Evolutionary conservation across 2,329 filamentous ascomycete genomes (phyloP).

Genomic region (Dendryphion nanum): DNA sequence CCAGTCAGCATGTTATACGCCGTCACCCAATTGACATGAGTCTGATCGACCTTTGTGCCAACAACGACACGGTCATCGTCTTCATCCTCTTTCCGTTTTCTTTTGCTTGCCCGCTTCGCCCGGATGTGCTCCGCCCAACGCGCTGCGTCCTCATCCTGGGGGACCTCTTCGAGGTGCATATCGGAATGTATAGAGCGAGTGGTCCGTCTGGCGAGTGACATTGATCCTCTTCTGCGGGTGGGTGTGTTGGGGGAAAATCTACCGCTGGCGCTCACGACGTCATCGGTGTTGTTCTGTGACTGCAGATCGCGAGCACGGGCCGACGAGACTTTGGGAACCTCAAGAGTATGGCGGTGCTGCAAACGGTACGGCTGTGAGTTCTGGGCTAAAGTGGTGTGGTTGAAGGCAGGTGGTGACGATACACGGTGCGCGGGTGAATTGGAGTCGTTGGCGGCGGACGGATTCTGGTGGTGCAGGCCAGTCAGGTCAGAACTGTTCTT

Average conservation of each 20-base stretch:
- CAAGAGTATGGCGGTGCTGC: conserved; percentile 82
- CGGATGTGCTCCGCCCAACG: conserved; percentile 92
- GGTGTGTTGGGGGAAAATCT: conserved; percentile 74
- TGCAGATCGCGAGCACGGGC: conserved; percentile 66
- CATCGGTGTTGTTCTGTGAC: conserved; percentile 45
- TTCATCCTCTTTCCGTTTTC: conserved; percentile 80
- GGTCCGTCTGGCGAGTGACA: conserved; percentile 74
- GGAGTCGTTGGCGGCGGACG: conserved; percentile 21
- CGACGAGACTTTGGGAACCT: conserved; percentile 71
- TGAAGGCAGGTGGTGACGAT: conserved; percentile 61
- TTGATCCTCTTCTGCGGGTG: conserved; percentile 71
- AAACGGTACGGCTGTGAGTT: conserved; percentile 56
- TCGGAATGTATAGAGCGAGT: conserved; percentile 87
- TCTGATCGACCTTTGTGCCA: conserved; percentile 95
- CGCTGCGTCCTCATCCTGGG: conserved; percentile 84
- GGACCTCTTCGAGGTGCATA: conserved; percentile 75
- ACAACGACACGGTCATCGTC: conserved; percentile 89
- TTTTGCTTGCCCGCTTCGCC: conserved; percentile 86
- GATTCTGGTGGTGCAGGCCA: conserved; percentile 8
- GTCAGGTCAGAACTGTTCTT: conserved; percentile 15
- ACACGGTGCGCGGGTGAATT: conserved; percentile 50
- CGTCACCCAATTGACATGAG: conserved; percentile 94
- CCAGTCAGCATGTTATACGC: conserved; percentile 99
- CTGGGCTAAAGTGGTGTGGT: conserved; percentile 52
- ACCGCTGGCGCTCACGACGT: conserved; percentile 69